A percentile compares a stretch with the other conserved stretches of the same genome.
These are phyloP conservation scores for Amaranthus hypochondriacus DNA, from an alignment of 148 eudicot species.

Conservation along the genomic window DNA sequence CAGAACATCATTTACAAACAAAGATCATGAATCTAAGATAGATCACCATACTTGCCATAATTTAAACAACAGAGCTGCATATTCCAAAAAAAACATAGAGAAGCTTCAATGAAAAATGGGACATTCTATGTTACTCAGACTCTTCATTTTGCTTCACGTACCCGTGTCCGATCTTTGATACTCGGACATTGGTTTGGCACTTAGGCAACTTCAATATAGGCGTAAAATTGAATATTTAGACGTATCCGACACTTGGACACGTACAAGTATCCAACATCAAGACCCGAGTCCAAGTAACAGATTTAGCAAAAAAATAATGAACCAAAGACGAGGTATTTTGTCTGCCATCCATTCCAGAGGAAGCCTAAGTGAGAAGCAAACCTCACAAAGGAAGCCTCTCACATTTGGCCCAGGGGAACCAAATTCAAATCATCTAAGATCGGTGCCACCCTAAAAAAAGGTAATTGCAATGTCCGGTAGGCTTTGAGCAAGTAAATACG, in stretches of 20 bases:
- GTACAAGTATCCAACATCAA: no score
- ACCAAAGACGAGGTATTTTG: constrained; percentile 7
- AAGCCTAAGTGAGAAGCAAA: constrained; percentile 74
- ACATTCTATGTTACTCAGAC: no score
- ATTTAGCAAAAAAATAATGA: constrained; percentile 7
- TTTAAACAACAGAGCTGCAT: neutral
- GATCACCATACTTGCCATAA: neutral
- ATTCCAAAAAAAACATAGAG: no score
- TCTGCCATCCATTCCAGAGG: constrained; percentile 22
- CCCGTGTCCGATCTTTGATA: no score
- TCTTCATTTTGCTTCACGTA: no score
- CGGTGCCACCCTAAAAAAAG: constrained; percentile 40
- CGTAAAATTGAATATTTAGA: no score
- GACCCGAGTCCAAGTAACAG: no score
- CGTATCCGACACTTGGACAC: no score
- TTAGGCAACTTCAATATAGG: no score
- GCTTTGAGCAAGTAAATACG: constrained; percentile 29
- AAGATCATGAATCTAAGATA: neutral
- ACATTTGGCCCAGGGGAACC: constrained; percentile 44
- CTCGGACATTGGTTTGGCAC: no score
- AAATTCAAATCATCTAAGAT: constrained; percentile 35
- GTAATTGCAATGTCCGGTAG: constrained; percentile 45
- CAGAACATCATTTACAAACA: neutral
- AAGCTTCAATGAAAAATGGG: neutral
- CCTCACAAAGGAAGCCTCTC: constrained; percentile 76